Percentiles rank a stretch among this genome's conserved stretches.
These are phyloP conservation scores for Aspergillus alliaceus DNA, from an alignment of 2,329 filamentous ascomycete species.

Conservation along the genomic window DNA sequence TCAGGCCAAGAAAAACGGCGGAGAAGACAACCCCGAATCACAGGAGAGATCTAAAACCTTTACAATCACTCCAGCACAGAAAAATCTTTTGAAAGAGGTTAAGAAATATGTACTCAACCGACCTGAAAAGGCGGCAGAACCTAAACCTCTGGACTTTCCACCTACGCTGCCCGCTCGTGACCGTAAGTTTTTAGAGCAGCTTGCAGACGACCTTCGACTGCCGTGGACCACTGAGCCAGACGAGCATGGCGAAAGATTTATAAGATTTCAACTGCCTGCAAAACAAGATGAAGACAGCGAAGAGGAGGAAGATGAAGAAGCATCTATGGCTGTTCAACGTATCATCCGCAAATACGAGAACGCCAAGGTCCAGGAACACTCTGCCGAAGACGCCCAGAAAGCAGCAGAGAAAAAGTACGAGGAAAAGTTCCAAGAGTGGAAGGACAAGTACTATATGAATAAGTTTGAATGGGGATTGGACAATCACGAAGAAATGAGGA, in stretches of 20 bases:
- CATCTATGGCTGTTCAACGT: slow-evolving; percentile 76
- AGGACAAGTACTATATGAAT: slow-evolving; percentile 84
- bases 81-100: slow-evolving; percentile 76
- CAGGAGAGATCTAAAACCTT: slow-evolving; percentile 61
- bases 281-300: slow-evolving; percentile 54
- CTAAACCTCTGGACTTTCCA: slow-evolving; percentile 69
- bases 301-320: slow-evolving; percentile 79
- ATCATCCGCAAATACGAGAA: slow-evolving; percentile 90
- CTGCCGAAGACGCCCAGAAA: slow-evolving; percentile 73
- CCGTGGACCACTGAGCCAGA: slow-evolving; percentile 65
- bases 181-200: slow-evolving; percentile 87
- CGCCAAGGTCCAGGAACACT: slow-evolving; percentile 78
- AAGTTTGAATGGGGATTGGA: slow-evolving; percentile 90
- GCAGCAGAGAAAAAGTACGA: slow-evolving; percentile 84
- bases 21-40: slow-evolving; percentile 63
- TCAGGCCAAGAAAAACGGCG: slow-evolving; percentile 76
- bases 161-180: slow-evolving; percentile 74
- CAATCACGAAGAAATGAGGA: slow-evolving; percentile 75
- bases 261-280: slow-evolving; percentile 62
- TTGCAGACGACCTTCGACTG: slow-evolving; percentile 69
- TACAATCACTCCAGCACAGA: slow-evolving; percentile 76
- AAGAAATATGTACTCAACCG: slow-evolving; percentile 79
- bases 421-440: slow-evolving; percentile 87
- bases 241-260: slow-evolving; percentile 65
- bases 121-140: slow-evolving; percentile 48